A percentile compares a stretch with the other conserved stretches of the same genome.
phyloP scores from a whole-genome alignment of 1,284 basidiomycete genomes.

The Leccinum pachyderme region DNA sequence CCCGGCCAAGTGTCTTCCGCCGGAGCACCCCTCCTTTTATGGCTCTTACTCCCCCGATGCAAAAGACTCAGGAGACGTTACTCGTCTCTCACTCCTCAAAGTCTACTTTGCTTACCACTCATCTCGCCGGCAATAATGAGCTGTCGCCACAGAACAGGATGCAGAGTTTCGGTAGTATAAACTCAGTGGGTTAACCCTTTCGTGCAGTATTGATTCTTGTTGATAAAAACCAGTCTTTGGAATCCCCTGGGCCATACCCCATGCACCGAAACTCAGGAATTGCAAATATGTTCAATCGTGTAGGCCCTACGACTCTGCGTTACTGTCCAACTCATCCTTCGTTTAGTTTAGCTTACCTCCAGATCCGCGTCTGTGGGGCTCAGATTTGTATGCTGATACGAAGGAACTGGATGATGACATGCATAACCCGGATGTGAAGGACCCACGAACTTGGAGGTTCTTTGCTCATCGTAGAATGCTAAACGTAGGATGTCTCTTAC shows the following conservation, averaged over 20 bases:
- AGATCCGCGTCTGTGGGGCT: conserved; percentile 55
- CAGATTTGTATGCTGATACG: conserved; percentile 45
- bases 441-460: conserved; percentile 22
- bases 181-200: conserved; percentile 20
- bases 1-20: background rate
- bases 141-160: conserved; percentile 22
- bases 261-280: conserved; percentile 15
- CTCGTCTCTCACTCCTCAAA: conserved; percentile 9
- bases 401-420: conserved; percentile 55
- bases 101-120: conserved; percentile 14
- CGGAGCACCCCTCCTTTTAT: background rate
- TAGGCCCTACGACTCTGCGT: conserved; percentile 7
- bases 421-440: conserved; percentile 48
- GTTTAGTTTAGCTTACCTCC: conserved; percentile 49
- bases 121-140: conserved; percentile 1
- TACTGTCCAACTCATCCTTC: conserved; percentile 1
- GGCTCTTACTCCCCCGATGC: conserved; percentile 14
- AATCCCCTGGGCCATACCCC: conserved; percentile 27
- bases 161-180: conserved; percentile 27
- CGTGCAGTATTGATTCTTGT: background rate
- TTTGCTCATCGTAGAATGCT: conserved; percentile 50
- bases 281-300: conserved; percentile 21
- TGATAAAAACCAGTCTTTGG: conserved; percentile 20
- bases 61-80: conserved; percentile 1
- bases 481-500: conserved; percentile 64